A percentile compares a stretch with the other conserved stretches of the same genome.
Conservation (phyloP, 352 stramenopile genomes). For the Phytophthora megakarya region DNA sequence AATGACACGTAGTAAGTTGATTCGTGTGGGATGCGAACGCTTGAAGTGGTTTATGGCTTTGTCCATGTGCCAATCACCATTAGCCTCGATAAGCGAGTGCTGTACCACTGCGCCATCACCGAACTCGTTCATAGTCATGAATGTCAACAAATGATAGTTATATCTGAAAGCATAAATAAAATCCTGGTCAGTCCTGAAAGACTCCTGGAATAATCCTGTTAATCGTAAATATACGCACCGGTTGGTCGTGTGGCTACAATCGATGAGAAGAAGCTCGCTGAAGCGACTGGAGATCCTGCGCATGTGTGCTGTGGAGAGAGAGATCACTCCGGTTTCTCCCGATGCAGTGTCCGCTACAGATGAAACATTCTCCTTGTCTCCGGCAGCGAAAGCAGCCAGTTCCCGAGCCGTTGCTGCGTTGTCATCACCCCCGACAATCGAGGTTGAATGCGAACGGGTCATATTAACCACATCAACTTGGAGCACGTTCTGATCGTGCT, state of each 20-base stretch:
- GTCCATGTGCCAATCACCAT: no score
- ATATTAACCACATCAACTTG: conserved; percentile 25
- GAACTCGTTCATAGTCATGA: no score
- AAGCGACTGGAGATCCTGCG: conserved; percentile 10
- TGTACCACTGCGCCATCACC: no score
- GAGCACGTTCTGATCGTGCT: conserved; percentile 29
- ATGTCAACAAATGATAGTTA: no score
- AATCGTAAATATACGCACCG: not conserved
- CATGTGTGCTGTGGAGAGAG: conserved; percentile 8
- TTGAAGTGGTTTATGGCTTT: no score
- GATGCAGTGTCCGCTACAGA: not conserved
- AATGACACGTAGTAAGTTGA: no score
- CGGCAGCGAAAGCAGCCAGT: conserved; percentile 5
- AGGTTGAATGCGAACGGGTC: conserved; percentile 1
- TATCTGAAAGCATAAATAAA: conserved; percentile 21
- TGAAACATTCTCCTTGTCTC: not conserved
- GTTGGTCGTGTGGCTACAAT: conserved; percentile 24
- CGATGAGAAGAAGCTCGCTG: conserved; percentile 14
- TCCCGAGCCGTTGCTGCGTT: not conserved
- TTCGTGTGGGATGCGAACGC: no score
- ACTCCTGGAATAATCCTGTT: not conserved
- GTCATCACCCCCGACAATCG: not conserved
- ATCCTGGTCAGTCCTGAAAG: not conserved
- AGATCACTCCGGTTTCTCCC: conserved; percentile 16
- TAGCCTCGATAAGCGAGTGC: no score